These are phyloP conservation scores for Elasticomyces elasticus DNA, from an alignment of 495 filamentous ascomycete species.

Conservation along the genomic window DNA sequence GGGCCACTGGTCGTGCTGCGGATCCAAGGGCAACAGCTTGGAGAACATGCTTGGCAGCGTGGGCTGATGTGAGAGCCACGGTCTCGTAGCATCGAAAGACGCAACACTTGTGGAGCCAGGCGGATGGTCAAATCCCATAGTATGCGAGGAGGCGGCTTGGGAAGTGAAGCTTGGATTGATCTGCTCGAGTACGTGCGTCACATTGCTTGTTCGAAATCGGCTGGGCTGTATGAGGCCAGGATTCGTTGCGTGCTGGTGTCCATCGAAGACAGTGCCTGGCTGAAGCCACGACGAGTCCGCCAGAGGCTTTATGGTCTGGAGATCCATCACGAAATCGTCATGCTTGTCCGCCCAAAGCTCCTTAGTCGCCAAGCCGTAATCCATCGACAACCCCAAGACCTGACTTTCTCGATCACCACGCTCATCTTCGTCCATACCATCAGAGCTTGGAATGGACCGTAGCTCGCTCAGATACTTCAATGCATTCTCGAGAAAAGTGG, in stretches of 20 bases:
- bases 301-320: conserved; percentile 42
- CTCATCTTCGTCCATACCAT: conserved; percentile 25
- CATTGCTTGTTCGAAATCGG: conserved; percentile 5
- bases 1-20: conserved; percentile 54
- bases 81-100: conserved; percentile 26
- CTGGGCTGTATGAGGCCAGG: background rate
- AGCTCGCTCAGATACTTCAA: conserved; percentile 57
- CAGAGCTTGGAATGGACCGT: conserved; percentile 44
- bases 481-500: conserved; percentile 44
- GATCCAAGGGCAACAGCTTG: conserved; percentile 8
- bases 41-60: background rate
- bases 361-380: conserved; percentile 36
- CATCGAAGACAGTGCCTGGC: conserved; percentile 53
- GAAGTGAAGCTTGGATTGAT: conserved; percentile 18
- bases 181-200: conserved; percentile 15
- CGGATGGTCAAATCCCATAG: conserved; percentile 22
- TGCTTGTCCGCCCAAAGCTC: conserved; percentile 43
- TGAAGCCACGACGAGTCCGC: conserved; percentile 56
- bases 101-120: conserved; percentile 15
- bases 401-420: background rate
- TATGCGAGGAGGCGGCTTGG: conserved; percentile 17
- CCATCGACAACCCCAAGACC: conserved; percentile 38
- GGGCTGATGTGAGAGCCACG: conserved; percentile 26
- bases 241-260: conserved; percentile 46
- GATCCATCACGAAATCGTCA: conserved; percentile 56